Base-by-base conservation (phyloP, 2,329 filamentous ascomycete species). In the Colletotrichum lini region DNA sequence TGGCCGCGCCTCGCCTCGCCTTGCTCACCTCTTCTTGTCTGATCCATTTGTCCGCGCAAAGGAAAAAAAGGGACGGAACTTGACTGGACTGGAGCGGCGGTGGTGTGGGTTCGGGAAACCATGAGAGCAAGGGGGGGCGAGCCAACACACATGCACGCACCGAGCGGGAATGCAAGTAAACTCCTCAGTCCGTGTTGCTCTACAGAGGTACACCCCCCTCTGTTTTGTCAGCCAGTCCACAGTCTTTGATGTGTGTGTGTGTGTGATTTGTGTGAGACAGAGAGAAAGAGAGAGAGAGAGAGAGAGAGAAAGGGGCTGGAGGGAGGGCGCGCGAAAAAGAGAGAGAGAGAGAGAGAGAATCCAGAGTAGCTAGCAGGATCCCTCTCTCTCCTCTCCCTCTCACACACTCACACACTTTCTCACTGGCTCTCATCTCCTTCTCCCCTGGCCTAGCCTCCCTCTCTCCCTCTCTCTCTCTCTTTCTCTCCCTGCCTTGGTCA, bases 11-110 rank as follows among this genome's bases (percentile, higher is more conserved):
- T n/a, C 30, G 30, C 38, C 45, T 50, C 58, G 45, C 58, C 44
- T 61, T 44, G 38, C 40, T 42, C 40, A 6, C 45, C 30, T 38
- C 3, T n/a, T 40, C 30, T 40, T 35, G 30, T 35, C 30, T 50
- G 45, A n/a, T 35, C 59, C 45, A 61, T 49, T 61, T 26, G 59
- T 57, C 45, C 45, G 13, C 30, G 30, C 7, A 4, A 30, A 16
- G 49, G 30, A 7, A 2, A 6, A 30, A 50, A 45, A 26, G 45
- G 13, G 21, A 60, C 18, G 47, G 26, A 18, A 23, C 21, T 40
- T 45, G 45, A 50, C 26, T 61, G 45, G 58, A 60, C 26, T 61
- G 58, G 58, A 61, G 45, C 58, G 45, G 45, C 58, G 45, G 45
- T 56, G 53, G 53, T 40, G 45, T 61, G 59, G 59, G 30, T 30